Conservation (phyloP, 352 stramenopile genomes). For the Pythium biforme region DNA sequence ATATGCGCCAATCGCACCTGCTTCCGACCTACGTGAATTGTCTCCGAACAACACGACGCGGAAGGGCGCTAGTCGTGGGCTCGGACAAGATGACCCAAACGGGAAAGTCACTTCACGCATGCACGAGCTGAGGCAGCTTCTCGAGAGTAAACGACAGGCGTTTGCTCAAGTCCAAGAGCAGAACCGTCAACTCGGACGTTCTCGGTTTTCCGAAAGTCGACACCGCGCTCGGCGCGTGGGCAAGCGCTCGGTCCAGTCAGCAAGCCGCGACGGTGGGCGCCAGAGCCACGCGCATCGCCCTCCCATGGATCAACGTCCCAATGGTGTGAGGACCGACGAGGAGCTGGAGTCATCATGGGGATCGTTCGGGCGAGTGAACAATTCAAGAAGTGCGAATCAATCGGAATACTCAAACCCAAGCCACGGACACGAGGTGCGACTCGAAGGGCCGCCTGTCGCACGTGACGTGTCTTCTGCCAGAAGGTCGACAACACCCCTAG, state of each 20-base stretch:
- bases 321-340: too few relatives aligned
- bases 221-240: background rate
- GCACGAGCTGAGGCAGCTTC: conserved; percentile 5
- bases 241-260: too few relatives aligned
- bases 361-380: background rate
- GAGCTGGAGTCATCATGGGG: background rate
- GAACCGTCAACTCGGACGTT: background rate
- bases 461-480: background rate
- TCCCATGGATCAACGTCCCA: too few relatives aligned
- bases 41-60: background rate
- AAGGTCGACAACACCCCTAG: background rate
- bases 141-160: conserved; percentile 13
- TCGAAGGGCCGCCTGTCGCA: too few relatives aligned
- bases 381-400: background rate
- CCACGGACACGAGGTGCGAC: background rate
- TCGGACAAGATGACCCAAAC: background rate
- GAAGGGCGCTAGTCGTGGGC: background rate
- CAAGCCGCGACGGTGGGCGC: too few relatives aligned
- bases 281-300: too few relatives aligned
- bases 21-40: background rate
- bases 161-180: conserved; percentile 10
- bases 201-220: background rate
- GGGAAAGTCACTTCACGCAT: background rate
- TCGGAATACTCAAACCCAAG: background rate
- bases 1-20: background rate